These are phyloP conservation scores for Usnea hakonensis DNA, from an alignment of 495 filamentous ascomycete genomes.

Conservation along the genomic window DNA sequence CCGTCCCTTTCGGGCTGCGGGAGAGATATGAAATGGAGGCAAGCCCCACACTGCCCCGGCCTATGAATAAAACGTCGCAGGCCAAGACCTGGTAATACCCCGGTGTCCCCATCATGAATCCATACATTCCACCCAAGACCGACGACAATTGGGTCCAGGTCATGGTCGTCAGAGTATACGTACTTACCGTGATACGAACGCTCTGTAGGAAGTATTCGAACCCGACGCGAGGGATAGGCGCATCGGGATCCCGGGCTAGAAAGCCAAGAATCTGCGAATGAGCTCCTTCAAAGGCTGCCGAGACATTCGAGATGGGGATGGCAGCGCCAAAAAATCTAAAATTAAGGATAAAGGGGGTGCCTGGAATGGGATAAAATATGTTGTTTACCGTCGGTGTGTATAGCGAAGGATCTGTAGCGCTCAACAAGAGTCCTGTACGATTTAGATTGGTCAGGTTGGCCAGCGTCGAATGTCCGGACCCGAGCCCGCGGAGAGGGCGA, in stretches of 20 bases:
- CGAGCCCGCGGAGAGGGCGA: background rate
- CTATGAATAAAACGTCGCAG: background rate
- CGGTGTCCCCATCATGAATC: background rate
- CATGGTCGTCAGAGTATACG: background rate
- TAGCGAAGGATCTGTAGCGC: background rate
- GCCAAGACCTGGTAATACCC: background rate
- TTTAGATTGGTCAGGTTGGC: background rate
- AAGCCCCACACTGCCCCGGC: background rate
- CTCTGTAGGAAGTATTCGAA: background rate
- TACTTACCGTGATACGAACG: background rate
- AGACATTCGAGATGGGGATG: background rate
- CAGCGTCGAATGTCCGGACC: background rate
- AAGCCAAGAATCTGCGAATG: background rate
- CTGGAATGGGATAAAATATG: background rate
- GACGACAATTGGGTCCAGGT: background rate
- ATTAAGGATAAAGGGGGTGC: background rate
- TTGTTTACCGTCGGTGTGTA: background rate
- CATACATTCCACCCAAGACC: background rate
- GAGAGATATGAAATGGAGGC: background rate
- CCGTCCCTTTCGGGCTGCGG: background rate
- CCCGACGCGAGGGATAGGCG: background rate
- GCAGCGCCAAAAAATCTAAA: background rate
- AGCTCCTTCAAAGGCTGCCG: background rate
- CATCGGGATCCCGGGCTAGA: background rate
- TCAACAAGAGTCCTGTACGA: background rate